Percentiles rank a stretch among this genome's conserved stretches.
phyloP scores from a whole-genome alignment of 2,329 filamentous ascomycete species.

The Sporothrix schenckii region DNA sequence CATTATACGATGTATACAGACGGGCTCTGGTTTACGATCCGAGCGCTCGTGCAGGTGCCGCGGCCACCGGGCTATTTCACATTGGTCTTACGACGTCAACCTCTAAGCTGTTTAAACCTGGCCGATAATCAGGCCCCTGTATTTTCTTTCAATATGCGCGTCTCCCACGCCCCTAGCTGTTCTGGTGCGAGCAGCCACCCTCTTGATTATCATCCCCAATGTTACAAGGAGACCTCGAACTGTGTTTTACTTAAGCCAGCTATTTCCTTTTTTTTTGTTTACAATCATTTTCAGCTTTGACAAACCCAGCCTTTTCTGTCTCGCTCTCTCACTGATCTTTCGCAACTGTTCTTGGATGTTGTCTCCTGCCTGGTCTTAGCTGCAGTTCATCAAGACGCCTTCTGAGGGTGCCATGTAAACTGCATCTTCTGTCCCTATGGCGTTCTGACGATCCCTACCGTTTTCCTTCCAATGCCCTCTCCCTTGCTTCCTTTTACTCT shows the following conservation, averaged over 20 bases:
- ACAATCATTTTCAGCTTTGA: not conserved
- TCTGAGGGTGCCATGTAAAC: not conserved
- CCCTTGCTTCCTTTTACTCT: constrained; percentile 9
- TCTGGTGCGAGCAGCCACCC: not conserved
- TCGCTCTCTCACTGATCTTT: not conserved
- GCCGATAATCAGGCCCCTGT: not conserved
- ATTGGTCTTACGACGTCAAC: not conserved
- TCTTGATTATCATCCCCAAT: not conserved
- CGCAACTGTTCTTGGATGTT: not conserved
- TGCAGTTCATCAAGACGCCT: constrained; percentile 14
- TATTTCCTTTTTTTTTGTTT: not conserved
- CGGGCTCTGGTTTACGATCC: not conserved
- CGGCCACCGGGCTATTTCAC: not conserved
- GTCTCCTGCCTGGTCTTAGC: not conserved
- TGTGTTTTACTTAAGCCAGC: not conserved
- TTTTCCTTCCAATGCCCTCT: not conserved
- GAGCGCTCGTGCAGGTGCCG: not conserved
- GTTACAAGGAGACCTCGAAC: not conserved
- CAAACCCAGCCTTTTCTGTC: not conserved
- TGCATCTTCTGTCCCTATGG: constrained; percentile 8
- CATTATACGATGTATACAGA: not conserved
- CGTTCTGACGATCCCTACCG: constrained; percentile 24
- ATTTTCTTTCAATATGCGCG: not conserved
- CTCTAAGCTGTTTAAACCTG: not conserved
- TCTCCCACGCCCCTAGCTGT: not conserved